These are phyloP conservation scores for Cercophora samala DNA, from an alignment of 495 filamentous ascomycete genomes.

Conservation along the genomic window DNA sequence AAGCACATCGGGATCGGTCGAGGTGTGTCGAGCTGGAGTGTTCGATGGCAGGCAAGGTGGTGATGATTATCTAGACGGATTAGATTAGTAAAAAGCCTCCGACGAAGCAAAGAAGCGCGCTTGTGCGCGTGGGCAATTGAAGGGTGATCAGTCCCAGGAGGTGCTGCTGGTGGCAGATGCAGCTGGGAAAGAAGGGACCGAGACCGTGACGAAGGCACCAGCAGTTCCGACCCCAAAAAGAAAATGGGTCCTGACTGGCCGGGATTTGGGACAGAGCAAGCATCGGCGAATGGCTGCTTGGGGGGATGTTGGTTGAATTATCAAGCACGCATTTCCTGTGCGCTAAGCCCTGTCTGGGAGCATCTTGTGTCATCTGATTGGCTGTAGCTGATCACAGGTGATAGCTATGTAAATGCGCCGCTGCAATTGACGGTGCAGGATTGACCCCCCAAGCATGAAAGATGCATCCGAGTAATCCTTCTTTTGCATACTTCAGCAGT, in stretches of 20 bases:
- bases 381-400: neutral
- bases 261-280: neutral
- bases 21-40: neutral
- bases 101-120: slow-evolving; percentile 5
- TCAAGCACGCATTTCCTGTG: neutral
- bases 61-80: neutral
- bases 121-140: neutral
- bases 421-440: neutral
- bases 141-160: neutral
- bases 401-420: neutral
- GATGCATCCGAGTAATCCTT: neutral
- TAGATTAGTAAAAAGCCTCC: neutral
- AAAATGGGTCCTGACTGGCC: slow-evolving; percentile 5
- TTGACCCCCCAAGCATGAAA: neutral
- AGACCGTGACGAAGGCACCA: slow-evolving; percentile 2
- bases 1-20: slow-evolving; percentile 23
- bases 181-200: neutral
- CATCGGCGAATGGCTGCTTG: neutral
- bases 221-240: slow-evolving; percentile 6
- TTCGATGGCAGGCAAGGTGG: neutral
- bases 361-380: neutral
- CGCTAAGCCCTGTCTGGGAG: neutral
- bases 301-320: neutral
- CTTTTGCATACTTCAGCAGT: neutral
- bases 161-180: slow-evolving; percentile 1